phyloP scores from a whole-genome alignment of 306 rosid genomes.

The Cyclanthera cordifolia region DNA sequence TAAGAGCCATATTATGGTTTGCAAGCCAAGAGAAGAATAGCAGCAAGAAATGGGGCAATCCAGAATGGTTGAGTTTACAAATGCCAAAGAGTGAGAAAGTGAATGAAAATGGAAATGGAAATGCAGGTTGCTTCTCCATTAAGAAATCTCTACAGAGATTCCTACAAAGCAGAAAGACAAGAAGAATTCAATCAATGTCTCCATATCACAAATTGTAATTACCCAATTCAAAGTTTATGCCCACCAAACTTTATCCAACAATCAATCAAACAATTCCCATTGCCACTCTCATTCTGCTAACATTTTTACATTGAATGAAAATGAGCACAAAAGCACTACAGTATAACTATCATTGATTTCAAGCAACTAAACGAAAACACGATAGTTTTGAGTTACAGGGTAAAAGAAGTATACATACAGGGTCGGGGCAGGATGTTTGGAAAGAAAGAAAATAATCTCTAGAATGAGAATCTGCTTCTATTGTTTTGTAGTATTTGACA shows the following conservation, averaged over 20 bases:
- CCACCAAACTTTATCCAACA: not conserved
- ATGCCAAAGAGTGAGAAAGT: not conserved
- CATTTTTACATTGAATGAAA: not conserved
- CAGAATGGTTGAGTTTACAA: not conserved
- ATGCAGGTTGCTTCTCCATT: conserved; percentile 3
- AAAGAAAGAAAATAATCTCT: not conserved
- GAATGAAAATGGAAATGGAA: not conserved
- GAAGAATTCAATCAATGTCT: conserved; percentile 8
- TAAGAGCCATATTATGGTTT: not conserved
- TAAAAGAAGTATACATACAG: not conserved
- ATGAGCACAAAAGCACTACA: not conserved
- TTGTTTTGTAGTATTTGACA: too few relatives aligned
- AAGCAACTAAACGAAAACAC: not conserved
- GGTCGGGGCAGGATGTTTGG: not conserved
- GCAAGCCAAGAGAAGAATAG: conserved; percentile 6
- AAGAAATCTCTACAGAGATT: conserved; percentile 10
- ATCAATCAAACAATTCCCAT: not conserved
- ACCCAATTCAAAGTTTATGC: not conserved
- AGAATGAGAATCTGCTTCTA: not conserved
- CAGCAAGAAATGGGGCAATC: not conserved
- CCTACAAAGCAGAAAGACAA: conserved; percentile 6
- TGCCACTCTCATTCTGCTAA: not conserved
- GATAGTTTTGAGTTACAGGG: not conserved
- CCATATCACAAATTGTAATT: not conserved
- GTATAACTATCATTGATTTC: not conserved